Base-by-base conservation (phyloP, 768 basidiomycete genomes). In the Auricularia auricula-judae region DNA sequence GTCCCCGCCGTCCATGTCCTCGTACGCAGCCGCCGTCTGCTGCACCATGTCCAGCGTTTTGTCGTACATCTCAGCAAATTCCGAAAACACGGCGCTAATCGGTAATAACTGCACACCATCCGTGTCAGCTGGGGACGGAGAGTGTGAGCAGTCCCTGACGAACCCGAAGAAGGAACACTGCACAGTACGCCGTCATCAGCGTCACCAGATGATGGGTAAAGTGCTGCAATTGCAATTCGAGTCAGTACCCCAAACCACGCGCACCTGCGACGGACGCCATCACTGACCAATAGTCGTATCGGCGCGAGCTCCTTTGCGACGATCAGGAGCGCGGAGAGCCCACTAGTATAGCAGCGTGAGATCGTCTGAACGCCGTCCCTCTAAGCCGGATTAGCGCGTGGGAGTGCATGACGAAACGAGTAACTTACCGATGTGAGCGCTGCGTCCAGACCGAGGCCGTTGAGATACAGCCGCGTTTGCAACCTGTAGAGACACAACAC, bases 201-300 rank as follows among this genome's bases (percentile, higher is more conserved):
- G 87, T 86, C 66, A 91, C 84, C 3, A 88, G 87, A 72, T 93
- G 91, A 76, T 93, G 91, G 7, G 87, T 83, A 69, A 93, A 93
- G 56, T 87, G 86, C 90, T 92, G 72, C 16, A 61, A 54, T 65
- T 11, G 12, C 10, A 5, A 21, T 29, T 29, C 29, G 47, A 4
- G 18, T 51, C 16, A 51, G 47, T 18, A 51, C 47, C 11, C 47
- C 47, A 51, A 51, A 18, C 18, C 11, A 16, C 47, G 16, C 51
- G 29, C 29, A 29, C 29, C 29, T 29, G 29, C 29, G 29, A 29
- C 29, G 66, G 42, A 62, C 59, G 51, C 70, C 42, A 67, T 60
- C 23, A 54, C 86, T 62, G 69, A 88, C 89, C 69, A 93, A 81
- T 74, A 92, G 86, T 70, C 83, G 83, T 75, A 91, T 82, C 21